Evolutionary conservation across 805 yeast species (phyloP), one percentile per base, ranked within the genome.

Genomic region (Metschnikowia chrysomelidarum): DNA sequence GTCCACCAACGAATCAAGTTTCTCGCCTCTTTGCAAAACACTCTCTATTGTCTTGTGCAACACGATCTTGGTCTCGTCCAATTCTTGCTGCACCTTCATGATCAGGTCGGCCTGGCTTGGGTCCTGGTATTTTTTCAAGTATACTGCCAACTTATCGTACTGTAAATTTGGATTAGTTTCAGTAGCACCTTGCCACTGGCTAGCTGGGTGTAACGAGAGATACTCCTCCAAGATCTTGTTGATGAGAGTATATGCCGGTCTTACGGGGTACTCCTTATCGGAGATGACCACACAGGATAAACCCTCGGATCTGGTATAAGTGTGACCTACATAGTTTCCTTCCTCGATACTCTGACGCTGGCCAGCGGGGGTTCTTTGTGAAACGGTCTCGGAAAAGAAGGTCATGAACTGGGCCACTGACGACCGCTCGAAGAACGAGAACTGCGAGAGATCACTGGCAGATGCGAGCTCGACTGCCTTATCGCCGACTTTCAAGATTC

Each of bases 21-120:
- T 88, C 63, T 93, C 99, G 33, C 98, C 98, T 60, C 99, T 79
- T 62, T 87, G 94, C 57, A 93, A 73, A 7, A 93, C 96, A 43
- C 83, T 75, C 63, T 93, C 97, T 49, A 93, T 91, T 30, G 97
- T 88, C 67, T 91, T 89, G 65, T 93, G 98, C 54, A 93, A 71
- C 25, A 89, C 96, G 51, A 91, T 87, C 70, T 93, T 93, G 23
- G 98, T 93, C 58, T 93, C 98, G 62, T 93, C 98, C 53, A 93
- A 76, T 63, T 93, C 98, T 57, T 88, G 95, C 69, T 93, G 98
- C 15, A 93, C 98, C 60, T 83, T 85, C 95, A 93, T 82, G 44
- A 93, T 80, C 8, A 96, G 83, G 60, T 93, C 99, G 0, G 98
- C 98, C 68, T 93, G 96, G 26, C 83, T 74, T 19, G 99, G 99